phyloP scores from a whole-genome alignment of 2,329 filamentous ascomycete species.

The Aspergillus thermomutatus region DNA sequence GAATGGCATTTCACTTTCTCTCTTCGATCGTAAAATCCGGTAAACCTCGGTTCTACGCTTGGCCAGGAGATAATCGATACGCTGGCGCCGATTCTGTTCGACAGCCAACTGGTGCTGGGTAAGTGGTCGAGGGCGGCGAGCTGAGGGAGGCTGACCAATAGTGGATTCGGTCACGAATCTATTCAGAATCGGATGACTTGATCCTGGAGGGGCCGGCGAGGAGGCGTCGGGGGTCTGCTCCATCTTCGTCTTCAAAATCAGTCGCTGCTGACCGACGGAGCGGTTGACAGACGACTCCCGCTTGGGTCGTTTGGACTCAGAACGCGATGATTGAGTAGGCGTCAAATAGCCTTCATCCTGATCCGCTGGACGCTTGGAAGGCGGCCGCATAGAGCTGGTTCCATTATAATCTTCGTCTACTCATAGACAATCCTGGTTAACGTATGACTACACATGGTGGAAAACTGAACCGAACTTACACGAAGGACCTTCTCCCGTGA shows the following conservation, averaged over 20 bases:
- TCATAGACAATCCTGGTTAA: not conserved
- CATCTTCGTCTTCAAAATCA: conserved; percentile 44
- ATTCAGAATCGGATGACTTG: conserved; percentile 40
- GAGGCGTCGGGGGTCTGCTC: conserved; percentile 41
- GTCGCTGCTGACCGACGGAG: conserved; percentile 36
- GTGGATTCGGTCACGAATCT: conserved; percentile 38
- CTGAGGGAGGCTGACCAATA: conserved; percentile 24
- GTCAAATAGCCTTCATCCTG: conserved; percentile 43
- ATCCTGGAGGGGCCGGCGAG: conserved; percentile 43
- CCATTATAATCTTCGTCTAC: not conserved
- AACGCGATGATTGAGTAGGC: conserved; percentile 33
- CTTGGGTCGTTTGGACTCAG: conserved; percentile 40
- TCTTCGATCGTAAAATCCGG: conserved; percentile 34
- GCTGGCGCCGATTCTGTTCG: conserved; percentile 47
- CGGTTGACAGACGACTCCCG: conserved; percentile 36
- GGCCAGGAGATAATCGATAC: conserved; percentile 46
- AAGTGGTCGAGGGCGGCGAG: conserved; percentile 45
- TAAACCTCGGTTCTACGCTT: conserved; percentile 41
- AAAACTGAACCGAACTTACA: conserved; percentile 8
- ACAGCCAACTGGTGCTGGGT: conserved; percentile 51
- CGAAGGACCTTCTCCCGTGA: conserved; percentile 9
- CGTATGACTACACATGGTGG: conserved; percentile 15
- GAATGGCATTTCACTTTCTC: conserved; percentile 40
- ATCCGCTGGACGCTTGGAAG: conserved; percentile 30
- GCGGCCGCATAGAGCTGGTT: conserved; percentile 25